Evolutionary conservation across 352 stramenopile species (phyloP), one percentile per base, ranked within the genome.

Genomic region (Pythium apleroticum): DNA sequence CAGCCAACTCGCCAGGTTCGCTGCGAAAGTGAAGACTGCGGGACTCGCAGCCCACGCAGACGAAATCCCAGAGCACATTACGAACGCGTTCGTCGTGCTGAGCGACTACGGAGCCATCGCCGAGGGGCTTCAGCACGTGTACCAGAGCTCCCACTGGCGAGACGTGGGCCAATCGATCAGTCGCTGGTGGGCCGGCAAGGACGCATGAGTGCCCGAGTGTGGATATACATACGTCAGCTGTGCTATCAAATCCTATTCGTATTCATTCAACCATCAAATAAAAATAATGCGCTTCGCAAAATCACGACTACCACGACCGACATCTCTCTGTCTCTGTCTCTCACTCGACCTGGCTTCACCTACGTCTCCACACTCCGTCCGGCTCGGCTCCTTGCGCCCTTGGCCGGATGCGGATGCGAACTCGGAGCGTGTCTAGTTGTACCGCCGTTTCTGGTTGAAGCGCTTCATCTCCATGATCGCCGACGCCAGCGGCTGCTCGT

Each of bases 361-460:
- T 28, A 50, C 43, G 43, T 20, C 19, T 50, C n/a, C 11, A 28
- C 20, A n/a, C 43, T 50, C 43, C 48, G 48, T 55, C 12, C 24
- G 48, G 17, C 28, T 11, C 37, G 25, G 17, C 25, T 55, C 9
- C 25, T n/a, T 10, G 17, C 12, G 20, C n/a, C 17, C 17, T 24
- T 31, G 24, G 17, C 33, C 20, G 17, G 25, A n/a, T 54, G 24
- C 48, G 1, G 33, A 52, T 52, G 9, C n/a, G 4, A 20, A 12
- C 33, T 15, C 20, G 43, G 43, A 25, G 43, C 1, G 6, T 12
- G n/a, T 46, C 49, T 83, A 95, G 66, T 86, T 93, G 66, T 89
- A 93, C 64, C 86, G 83, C 58, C 84, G 81, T 76, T 95, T 95
- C 63, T 93, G 85, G 72, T 95, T 93, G 71, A 95, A 95, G 61